These are phyloP conservation scores for Leucaena leucocephala DNA, from an alignment of 306 rosid genomes.

Conservation along the genomic window DNA sequence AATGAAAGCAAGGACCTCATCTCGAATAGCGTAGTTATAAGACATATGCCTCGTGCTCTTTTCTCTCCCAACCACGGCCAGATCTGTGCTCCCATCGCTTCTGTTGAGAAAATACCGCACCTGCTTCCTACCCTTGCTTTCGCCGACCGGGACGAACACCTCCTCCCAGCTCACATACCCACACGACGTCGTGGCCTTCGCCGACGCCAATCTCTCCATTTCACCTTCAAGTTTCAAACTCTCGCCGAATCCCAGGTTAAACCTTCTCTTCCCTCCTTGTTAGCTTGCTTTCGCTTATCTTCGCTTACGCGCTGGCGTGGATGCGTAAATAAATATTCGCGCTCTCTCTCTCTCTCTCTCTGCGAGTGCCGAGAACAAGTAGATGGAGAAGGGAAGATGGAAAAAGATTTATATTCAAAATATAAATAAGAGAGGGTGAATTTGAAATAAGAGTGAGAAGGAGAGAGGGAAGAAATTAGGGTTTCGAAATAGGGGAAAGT, in stretches of 20 bases:
- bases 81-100: conserved; percentile 67
- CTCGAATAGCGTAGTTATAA: conserved; percentile 55
- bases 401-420: neutral
- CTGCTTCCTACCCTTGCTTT: conserved; percentile 68
- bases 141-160: conserved; percentile 51
- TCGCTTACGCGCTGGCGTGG: neutral
- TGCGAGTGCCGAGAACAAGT: neutral
- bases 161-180: conserved; percentile 74
- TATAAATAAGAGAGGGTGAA: neutral
- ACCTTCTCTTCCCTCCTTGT: neutral
- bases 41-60: conserved; percentile 72
- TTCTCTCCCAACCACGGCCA: conserved; percentile 79
- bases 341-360: neutral
- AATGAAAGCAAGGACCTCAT: conserved; percentile 33
- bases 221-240: conserved; percentile 8
- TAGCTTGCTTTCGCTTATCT: neutral
- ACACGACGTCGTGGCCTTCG: conserved; percentile 39
- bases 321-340: neutral
- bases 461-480: conserved; percentile 45
- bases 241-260: neutral
- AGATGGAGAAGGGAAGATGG: neutral
- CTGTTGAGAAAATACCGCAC: conserved; percentile 67
- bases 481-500: conserved; percentile 66
- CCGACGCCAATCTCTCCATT: conserved; percentile 53
- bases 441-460: neutral